phyloP scores from a whole-genome alignment of 345 rosid species.

The Sisymbrium altissimum region DNA sequence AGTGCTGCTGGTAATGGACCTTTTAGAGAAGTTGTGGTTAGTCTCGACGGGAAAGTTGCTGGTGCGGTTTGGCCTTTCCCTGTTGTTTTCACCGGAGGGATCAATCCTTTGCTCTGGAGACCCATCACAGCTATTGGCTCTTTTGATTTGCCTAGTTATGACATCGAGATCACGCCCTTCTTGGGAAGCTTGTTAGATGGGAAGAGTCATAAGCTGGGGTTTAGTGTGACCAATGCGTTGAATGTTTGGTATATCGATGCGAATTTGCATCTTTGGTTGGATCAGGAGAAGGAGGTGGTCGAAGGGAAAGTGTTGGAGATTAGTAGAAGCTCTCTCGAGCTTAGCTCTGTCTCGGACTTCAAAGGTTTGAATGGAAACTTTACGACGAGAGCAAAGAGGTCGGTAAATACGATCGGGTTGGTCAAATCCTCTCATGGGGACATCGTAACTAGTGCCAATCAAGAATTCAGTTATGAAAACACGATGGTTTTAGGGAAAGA shows the following conservation, averaged over 20 bases:
- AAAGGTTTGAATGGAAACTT: constrained; percentile 62
- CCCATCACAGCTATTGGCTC: constrained; percentile 80
- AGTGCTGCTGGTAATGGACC: constrained; percentile 74
- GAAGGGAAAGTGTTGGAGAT: constrained; percentile 57
- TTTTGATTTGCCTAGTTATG: constrained; percentile 81
- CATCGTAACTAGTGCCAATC: constrained; percentile 49
- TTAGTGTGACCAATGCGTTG: constrained; percentile 72
- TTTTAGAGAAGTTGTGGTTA: constrained; percentile 78
- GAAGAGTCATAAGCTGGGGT: constrained; percentile 49
- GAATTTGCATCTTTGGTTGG: constrained; percentile 90
- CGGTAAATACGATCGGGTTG: constrained; percentile 53
- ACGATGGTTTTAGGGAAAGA: constrained; percentile 50
- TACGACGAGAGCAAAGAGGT: constrained; percentile 47
- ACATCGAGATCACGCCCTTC: constrained; percentile 73
- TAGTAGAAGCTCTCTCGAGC: constrained; percentile 35
- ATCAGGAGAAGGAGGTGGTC: constrained; percentile 38
- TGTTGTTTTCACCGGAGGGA: constrained; percentile 79
- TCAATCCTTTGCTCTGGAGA: constrained; percentile 84
- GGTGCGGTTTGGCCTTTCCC: constrained; percentile 92
- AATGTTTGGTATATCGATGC: constrained; percentile 84
- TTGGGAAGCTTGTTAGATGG: constrained; percentile 69
- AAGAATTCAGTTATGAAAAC: constrained; percentile 52
- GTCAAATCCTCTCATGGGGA: constrained; percentile 66
- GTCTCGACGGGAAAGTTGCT: constrained; percentile 52
- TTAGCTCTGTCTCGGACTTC: constrained; percentile 39